phyloP scores from a whole-genome alignment of 2,329 filamentous ascomycete genomes.

The Nigrospora osmanthi region DNA sequence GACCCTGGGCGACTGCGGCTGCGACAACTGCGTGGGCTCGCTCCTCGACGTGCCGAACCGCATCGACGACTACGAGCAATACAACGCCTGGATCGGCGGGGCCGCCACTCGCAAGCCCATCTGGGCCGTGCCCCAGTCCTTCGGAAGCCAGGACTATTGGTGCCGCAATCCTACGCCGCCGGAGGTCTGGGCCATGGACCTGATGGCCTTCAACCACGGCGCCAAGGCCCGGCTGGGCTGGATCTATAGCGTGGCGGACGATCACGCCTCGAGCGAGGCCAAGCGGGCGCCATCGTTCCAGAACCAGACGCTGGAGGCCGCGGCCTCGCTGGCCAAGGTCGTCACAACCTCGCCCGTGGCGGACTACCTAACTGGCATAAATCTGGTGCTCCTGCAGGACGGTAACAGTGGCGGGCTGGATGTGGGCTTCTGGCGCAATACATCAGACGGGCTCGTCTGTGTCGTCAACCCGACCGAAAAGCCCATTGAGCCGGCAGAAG shows the following conservation, averaged over 20 bases:
- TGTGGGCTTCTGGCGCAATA: constrained; percentile 25
- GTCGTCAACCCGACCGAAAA: constrained; percentile 25
- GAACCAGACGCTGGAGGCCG: constrained; percentile 18
- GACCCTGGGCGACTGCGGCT: constrained; percentile 56
- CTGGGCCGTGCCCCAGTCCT: constrained; percentile 37
- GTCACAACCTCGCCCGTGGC: constrained; percentile 27
- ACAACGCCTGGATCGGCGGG: constrained; percentile 31
- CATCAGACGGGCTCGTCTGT: constrained; percentile 22
- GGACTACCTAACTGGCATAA: constrained; percentile 28
- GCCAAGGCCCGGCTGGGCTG: constrained; percentile 34
- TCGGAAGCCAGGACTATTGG: constrained; percentile 41
- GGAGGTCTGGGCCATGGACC: constrained; percentile 36
- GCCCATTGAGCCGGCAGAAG: constrained; percentile 8
- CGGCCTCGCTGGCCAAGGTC: constrained; percentile 30
- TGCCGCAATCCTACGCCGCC: constrained; percentile 31
- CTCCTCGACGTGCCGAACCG: constrained; percentile 41
- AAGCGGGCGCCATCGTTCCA: no score
- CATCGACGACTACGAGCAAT: constrained; percentile 27
- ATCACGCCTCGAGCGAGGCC: background rate
- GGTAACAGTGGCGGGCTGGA: constrained; percentile 18
- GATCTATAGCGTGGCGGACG: constrained; percentile 32
- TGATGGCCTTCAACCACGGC: constrained; percentile 37
- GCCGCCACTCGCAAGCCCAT: constrained; percentile 28
- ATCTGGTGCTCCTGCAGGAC: constrained; percentile 6
- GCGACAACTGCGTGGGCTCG: constrained; percentile 49